Conservation (phyloP, 2,329 filamentous ascomycete genomes). For the Fusarium veterinarium region DNA sequence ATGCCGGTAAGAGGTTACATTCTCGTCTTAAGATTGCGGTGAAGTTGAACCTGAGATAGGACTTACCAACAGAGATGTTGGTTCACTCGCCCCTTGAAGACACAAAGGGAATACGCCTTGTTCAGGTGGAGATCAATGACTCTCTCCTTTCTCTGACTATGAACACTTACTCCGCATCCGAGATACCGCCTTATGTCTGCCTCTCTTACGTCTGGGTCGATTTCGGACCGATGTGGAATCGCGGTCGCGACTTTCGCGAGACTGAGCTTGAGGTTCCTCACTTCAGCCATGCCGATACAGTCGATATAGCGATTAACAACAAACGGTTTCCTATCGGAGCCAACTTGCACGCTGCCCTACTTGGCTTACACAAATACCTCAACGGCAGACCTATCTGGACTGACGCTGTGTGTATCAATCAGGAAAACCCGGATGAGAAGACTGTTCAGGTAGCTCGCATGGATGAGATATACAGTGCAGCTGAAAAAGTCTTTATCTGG, state of each 20-base stretch:
- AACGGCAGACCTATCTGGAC: constrained; percentile 9
- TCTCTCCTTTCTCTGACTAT: neutral
- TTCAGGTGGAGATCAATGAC: neutral
- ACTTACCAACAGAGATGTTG: neutral
- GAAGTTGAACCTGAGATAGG: neutral
- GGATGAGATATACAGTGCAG: constrained; percentile 17
- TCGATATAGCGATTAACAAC: neutral
- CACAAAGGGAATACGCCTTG: neutral
- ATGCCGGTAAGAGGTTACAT: too few species aligned
- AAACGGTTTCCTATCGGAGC: neutral
- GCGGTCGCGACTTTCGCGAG: constrained; percentile 12
- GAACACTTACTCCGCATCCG: neutral
- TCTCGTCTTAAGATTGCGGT: too few species aligned
- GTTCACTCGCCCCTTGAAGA: neutral
- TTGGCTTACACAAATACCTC: constrained; percentile 1
- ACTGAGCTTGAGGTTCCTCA: constrained; percentile 16
- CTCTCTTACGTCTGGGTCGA: constrained; percentile 26
- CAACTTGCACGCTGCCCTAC: constrained; percentile 11
- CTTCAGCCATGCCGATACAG: constrained; percentile 3
- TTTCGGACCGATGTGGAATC: constrained; percentile 19
- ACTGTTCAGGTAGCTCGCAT: constrained; percentile 3
- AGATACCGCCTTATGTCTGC: constrained; percentile 12
- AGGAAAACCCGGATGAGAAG: constrained; percentile 3
- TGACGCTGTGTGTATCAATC: constrained; percentile 18
- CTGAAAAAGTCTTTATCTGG: constrained; percentile 15